Evolutionary conservation across 345 rosid genomes (phyloP).

Genomic region (Pistacia atlantica): DNA sequence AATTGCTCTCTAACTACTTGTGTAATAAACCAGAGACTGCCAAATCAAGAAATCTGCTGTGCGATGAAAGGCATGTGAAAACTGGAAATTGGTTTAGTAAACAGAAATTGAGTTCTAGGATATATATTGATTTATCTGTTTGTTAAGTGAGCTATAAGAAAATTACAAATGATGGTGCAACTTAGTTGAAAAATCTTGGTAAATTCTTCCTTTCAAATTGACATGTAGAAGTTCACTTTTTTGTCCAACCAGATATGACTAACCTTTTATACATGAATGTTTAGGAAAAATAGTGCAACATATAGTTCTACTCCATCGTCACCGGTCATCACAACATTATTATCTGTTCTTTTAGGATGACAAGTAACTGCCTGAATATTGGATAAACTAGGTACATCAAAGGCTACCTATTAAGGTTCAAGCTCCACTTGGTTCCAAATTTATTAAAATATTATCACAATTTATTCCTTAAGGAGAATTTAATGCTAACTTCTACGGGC

Average conservation of each 20-base stretch:
- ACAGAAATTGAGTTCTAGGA: no score
- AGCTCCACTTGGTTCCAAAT: not conserved
- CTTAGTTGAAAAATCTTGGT: not conserved
- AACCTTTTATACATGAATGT: not conserved
- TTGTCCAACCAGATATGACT: not conserved
- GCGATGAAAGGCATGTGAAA: not conserved
- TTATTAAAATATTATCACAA: no score
- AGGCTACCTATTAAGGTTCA: not conserved
- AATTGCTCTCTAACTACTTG: no score
- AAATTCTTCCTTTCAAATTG: not conserved
- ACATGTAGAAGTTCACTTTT: not conserved
- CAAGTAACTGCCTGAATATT: not conserved
- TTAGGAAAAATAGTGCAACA: not conserved
- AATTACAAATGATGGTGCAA: not conserved
- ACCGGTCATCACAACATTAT: not conserved
- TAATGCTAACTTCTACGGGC: no score
- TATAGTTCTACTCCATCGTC: not conserved
- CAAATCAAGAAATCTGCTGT: no score
- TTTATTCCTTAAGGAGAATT: no score
- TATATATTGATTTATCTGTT: no score
- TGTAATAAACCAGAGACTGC: no score
- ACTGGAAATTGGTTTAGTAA: not conserved
- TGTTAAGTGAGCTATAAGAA: not conserved
- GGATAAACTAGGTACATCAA: not conserved
- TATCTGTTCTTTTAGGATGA: not conserved